Evolutionary conservation across 2,329 filamentous ascomycete species (phyloP), one percentile per base, ranked within the genome.

Genomic region (Fusarium penzigii): DNA sequence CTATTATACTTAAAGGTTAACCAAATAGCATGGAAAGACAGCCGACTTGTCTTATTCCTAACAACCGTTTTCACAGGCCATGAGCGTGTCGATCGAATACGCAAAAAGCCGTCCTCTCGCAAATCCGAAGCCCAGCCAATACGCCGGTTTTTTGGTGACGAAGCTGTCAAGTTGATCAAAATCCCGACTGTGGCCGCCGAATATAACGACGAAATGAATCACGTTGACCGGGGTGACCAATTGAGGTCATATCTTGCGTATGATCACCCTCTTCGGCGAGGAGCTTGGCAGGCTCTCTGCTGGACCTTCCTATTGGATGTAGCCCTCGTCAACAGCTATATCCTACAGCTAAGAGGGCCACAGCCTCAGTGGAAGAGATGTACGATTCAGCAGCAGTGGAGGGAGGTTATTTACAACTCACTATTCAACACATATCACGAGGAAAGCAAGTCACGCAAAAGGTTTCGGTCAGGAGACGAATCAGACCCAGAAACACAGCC

Each of bases 1-100:
- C 42, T 39, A 20, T 45, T 25, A 11, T 39, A 20, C 42, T 25
- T 6, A n/a, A 13, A 52, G 53, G 49, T 55, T 13, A 48, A 53
- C 29, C 29, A 58, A 48, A 49, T 60, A 29, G 44, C 42, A 12
- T 60, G 43, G 53, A 56, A 60, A 13, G 55, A 60, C 56, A 60
- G 49, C 34, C n/a, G 42, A 12, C 34, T 58, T 14, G 44, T 61
- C 12, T 40, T 61, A 17, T 49, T 61, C n/a, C 6, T 55, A 29
- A 47, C 32, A 14, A 51, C 51, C 41, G 29, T 49, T 9, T 49
- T 36, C 8, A 51, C 14, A 3, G 42, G 51, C 2, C 34, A 44
- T 12, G 16, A 55, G 25, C 29, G 50, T 46, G 29, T 44, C 17
- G 3, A 47, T 17, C 29, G 20, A 13, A 39, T 29, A 13, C 8